Evolutionary conservation across 2,329 filamentous ascomycete genomes (phyloP).

Genomic region (Neofusicoccum kwambonambiense): DNA sequence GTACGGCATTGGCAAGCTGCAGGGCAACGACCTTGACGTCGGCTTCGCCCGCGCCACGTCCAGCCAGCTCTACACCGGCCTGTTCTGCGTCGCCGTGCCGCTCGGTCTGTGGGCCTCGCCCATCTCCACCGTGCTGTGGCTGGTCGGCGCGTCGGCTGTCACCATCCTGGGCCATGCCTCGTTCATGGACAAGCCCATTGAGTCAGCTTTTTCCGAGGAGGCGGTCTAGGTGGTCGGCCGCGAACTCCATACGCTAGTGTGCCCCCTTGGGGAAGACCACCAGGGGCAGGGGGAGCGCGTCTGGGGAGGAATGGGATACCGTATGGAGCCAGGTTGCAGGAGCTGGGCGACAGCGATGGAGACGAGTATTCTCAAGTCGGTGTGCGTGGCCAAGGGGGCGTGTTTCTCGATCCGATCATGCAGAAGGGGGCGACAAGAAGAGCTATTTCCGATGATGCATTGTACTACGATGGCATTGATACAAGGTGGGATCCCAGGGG

Average conservation of each 20-base stretch:
- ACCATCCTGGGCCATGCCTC: constrained; percentile 92
- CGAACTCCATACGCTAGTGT: constrained; percentile 80
- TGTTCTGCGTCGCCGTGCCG: constrained; percentile 80
- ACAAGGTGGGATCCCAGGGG: constrained; percentile 26
- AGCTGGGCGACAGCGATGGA: constrained; percentile 56
- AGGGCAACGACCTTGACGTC: constrained; percentile 83
- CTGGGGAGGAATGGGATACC: constrained; percentile 29
- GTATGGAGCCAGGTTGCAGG: constrained; percentile 58
- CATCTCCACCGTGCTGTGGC: constrained; percentile 83
- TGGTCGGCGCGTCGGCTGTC: constrained; percentile 92
- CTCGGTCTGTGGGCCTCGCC: constrained; percentile 83
- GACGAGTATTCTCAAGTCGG: constrained; percentile 30
- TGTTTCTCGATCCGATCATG: constrained; percentile 41
- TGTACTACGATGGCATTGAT: constrained; percentile 48
- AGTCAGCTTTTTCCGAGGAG: constrained; percentile 99
- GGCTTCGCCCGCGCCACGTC: constrained; percentile 79
- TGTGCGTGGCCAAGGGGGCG: constrained; percentile 35
- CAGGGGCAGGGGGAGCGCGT: constrained; percentile 67
- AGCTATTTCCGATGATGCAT: constrained; percentile 46
- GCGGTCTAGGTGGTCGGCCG: constrained; percentile 99
- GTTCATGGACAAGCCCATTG: constrained; percentile 97
- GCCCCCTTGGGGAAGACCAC: constrained; percentile 99
- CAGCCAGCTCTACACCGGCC: constrained; percentile 89
- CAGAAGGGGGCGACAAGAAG: constrained; percentile 26
- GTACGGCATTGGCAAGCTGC: constrained; percentile 87